Conservation (phyloP, 345 rosid species). For the Heritiera littoralis region DNA sequence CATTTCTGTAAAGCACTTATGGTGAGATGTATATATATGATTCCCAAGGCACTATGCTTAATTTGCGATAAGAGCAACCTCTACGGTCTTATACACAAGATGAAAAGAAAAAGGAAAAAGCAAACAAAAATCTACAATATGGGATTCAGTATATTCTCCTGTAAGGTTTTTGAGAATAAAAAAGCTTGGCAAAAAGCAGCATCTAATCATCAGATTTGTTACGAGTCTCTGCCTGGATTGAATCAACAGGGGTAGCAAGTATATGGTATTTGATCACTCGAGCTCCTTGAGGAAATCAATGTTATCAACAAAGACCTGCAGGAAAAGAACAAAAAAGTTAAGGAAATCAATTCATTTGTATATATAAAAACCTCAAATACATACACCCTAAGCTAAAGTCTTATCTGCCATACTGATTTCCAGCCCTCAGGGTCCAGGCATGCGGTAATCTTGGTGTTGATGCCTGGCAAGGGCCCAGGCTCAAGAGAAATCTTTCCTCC, state of each 20-base stretch:
- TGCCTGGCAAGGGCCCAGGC: conserved; percentile 95
- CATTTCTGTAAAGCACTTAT: conserved; percentile 20
- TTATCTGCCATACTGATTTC: conserved; percentile 63
- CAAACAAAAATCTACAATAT: no score
- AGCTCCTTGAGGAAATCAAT: conserved; percentile 14
- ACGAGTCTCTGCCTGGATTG: not conserved
- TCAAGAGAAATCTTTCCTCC: conserved; percentile 86
- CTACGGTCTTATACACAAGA: not conserved
- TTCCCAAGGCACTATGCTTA: not conserved
- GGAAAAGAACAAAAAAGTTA: not conserved
- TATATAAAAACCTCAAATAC: not conserved
- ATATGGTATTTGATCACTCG: not conserved
- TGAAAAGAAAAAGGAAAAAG: not conserved
- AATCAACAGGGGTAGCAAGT: not conserved
- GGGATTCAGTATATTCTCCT: no score
- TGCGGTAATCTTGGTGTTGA: conserved; percentile 87
- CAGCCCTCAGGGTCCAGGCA: conserved; percentile 98
- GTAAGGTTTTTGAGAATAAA: no score
- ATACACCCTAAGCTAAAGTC: not conserved
- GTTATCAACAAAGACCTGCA: conserved; percentile 18
- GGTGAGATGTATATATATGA: conserved; percentile 11
- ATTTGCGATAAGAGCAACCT: conserved; percentile 24
- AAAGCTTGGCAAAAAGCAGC: no score
- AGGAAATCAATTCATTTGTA: not conserved
- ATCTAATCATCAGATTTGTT: no score